These are phyloP conservation scores for Boletus reticulatus DNA, from an alignment of 768 basidiomycete genomes.

Conservation along the genomic window DNA sequence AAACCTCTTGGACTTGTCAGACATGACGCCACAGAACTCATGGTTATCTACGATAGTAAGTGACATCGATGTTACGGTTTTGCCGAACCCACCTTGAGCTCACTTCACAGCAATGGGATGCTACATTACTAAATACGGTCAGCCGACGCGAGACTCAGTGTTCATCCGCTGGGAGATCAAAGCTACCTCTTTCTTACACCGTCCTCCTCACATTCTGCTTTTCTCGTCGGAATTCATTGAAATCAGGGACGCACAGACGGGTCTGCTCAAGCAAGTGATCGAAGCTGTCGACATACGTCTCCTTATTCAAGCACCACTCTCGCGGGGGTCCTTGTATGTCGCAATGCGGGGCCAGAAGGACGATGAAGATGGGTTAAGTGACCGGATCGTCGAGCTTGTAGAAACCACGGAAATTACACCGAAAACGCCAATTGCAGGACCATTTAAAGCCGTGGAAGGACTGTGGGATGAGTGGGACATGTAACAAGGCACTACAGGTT, in stretches of 20 bases:
- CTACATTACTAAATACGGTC: slow-evolving; percentile 70
- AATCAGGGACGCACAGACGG: slow-evolving; percentile 60
- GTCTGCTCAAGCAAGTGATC: slow-evolving; percentile 79
- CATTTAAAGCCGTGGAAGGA: slow-evolving; percentile 17
- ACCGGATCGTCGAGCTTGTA: slow-evolving; percentile 64
- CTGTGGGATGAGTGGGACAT: slow-evolving; percentile 80
- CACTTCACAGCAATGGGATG: slow-evolving; percentile 62
- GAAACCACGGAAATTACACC: slow-evolving; percentile 61
- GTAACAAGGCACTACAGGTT: slow-evolving; percentile 24
- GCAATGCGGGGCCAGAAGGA: slow-evolving; percentile 62
- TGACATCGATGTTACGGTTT: neutral
- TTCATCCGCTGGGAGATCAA: slow-evolving; percentile 81
- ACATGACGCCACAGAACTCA: slow-evolving; percentile 50
- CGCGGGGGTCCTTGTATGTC: slow-evolving; percentile 49
- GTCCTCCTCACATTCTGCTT: slow-evolving; percentile 64
- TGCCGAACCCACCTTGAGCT: neutral
- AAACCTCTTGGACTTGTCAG: slow-evolving; percentile 70
- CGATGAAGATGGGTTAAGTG: slow-evolving; percentile 54
- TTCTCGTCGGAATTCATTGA: slow-evolving; percentile 77
- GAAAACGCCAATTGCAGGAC: slow-evolving; percentile 27
- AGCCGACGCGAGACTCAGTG: slow-evolving; percentile 55
- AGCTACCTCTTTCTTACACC: slow-evolving; percentile 58
- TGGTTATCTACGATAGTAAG: slow-evolving; percentile 77
- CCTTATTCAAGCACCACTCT: slow-evolving; percentile 40
- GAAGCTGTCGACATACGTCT: slow-evolving; percentile 70